A percentile compares a stretch with the other conserved stretches of the same genome.
phyloP scores from a whole-genome alignment of 345 rosid genomes.

The Microthlaspi erraticum region DNA sequence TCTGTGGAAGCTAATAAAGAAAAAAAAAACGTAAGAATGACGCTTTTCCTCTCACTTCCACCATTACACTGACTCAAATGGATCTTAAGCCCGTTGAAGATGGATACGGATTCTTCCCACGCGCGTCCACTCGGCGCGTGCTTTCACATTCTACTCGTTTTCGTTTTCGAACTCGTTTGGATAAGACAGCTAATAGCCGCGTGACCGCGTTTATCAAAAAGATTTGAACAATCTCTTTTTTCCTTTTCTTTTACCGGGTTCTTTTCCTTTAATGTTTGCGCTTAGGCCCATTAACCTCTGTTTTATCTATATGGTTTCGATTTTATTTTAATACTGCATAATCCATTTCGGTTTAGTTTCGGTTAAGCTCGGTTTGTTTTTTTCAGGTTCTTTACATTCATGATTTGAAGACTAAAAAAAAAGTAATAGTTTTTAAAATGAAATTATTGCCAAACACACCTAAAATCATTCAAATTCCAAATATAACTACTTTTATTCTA shows the following conservation, averaged over 20 bases:
- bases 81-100: conserved; percentile 41
- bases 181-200: conserved; percentile 42
- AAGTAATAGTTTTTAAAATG: too few species aligned
- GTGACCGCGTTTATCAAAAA: conserved; percentile 23
- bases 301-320: too few species aligned
- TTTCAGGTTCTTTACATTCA: too few species aligned
- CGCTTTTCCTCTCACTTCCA: conserved; percentile 34
- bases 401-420: too few species aligned
- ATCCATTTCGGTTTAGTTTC: too few species aligned
- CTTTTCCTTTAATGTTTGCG: neutral
- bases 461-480: too few species aligned
- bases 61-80: conserved; percentile 42
- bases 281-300: conserved; percentile 8
- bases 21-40: conserved; percentile 34
- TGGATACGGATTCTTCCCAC: conserved; percentile 34
- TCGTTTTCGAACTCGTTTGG: conserved; percentile 25
- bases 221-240: conserved; percentile 11
- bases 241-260: neutral
- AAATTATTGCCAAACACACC: too few species aligned
- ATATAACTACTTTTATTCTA: too few species aligned
- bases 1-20: conserved; percentile 10
- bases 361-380: too few species aligned
- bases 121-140: conserved; percentile 24
- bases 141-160: conserved; percentile 36
- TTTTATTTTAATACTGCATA: too few species aligned